Evolutionary conservation across 1,284 basidiomycete species (phyloP).

Genomic region (Xerocomus nothofagi): DNA sequence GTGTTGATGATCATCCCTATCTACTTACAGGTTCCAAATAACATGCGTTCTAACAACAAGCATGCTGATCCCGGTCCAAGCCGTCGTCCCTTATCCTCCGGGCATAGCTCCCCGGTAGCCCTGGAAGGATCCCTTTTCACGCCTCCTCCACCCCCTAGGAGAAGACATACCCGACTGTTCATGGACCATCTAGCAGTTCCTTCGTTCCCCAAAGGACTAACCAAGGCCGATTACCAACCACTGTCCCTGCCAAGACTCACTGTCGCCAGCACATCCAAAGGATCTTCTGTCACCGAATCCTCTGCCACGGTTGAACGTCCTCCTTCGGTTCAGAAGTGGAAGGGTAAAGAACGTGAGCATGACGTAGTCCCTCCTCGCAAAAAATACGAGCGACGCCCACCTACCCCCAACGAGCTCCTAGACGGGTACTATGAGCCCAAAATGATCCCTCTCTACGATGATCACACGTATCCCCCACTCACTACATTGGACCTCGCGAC

Average conservation of each 20-base stretch:
- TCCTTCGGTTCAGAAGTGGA: conserved; percentile 2
- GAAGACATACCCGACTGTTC: conserved; percentile 8
- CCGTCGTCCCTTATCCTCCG: not conserved
- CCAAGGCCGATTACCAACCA: conserved; percentile 23
- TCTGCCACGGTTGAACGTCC: not conserved
- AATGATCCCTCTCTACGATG: conserved; percentile 18
- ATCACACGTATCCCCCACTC: conserved; percentile 21
- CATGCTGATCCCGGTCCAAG: conserved; percentile 9
- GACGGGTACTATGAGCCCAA: conserved; percentile 15
- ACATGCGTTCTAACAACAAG: not conserved
- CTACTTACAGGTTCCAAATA: conserved; percentile 8
- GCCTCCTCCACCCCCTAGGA: conserved; percentile 22
- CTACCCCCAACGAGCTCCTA: not conserved
- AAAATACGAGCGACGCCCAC: not conserved
- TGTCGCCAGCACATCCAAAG: not conserved
- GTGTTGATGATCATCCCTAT: conserved; percentile 3
- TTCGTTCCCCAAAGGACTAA: conserved; percentile 21
- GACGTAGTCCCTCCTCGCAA: conserved; percentile 1
- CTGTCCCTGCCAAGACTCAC: not conserved
- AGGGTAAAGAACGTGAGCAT: conserved; percentile 27
- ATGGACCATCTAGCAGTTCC: conserved; percentile 25
- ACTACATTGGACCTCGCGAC: conserved; percentile 11
- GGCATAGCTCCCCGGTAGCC: conserved; percentile 11
- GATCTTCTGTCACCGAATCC: not conserved
- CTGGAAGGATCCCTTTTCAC: conserved; percentile 30